Percentiles rank a stretch among this genome's conserved stretches.
These are phyloP conservation scores for Mrakiaceae sp. DNA, from an alignment of 1,284 basidiomycete species.

Conservation along the genomic window DNA sequence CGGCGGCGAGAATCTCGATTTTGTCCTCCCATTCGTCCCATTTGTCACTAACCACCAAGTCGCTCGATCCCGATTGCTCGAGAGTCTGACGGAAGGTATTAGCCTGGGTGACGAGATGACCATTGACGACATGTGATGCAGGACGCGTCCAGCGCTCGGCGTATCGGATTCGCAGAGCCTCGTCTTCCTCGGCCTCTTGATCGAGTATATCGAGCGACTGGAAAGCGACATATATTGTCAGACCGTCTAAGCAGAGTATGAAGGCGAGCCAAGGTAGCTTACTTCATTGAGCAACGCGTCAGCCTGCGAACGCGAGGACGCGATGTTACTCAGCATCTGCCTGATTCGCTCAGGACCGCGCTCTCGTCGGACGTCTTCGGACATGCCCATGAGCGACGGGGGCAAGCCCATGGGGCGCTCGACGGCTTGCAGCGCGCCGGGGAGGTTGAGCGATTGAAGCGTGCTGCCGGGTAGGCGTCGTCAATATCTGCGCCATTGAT, in stretches of 20 bases:
- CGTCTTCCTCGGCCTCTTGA: slow-evolving; percentile 79
- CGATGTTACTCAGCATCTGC: slow-evolving; percentile 59
- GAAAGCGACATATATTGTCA: neutral
- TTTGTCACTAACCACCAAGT: slow-evolving; percentile 59
- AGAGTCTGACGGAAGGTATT: slow-evolving; percentile 61
- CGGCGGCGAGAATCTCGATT: slow-evolving; percentile 57
- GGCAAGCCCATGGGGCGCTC: slow-evolving; percentile 80
- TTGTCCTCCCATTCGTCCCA: slow-evolving; percentile 78
- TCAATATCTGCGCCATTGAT: too few relatives aligned
- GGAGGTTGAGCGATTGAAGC: slow-evolving; percentile 64
- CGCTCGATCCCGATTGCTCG: slow-evolving; percentile 58
- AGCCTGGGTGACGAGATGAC: slow-evolving; percentile 56
- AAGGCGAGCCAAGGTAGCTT: slow-evolving; percentile 19
- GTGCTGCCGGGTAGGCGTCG: slow-evolving; percentile 39
- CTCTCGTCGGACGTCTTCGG: slow-evolving; percentile 69
- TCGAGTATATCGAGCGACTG: slow-evolving; percentile 65
- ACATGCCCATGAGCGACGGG: slow-evolving; percentile 72
- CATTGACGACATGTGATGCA: slow-evolving; percentile 69
- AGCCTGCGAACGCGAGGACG: slow-evolving; percentile 54
- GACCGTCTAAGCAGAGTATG: too few relatives aligned
- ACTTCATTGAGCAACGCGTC: slow-evolving; percentile 64
- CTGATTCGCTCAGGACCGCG: slow-evolving; percentile 65
- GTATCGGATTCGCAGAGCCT: slow-evolving; percentile 41
- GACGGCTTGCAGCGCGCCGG: slow-evolving; percentile 74
- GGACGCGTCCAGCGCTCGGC: slow-evolving; percentile 40